Conservation (phyloP, 805 yeast genomes). For the Lipomyces sp. region DNA sequence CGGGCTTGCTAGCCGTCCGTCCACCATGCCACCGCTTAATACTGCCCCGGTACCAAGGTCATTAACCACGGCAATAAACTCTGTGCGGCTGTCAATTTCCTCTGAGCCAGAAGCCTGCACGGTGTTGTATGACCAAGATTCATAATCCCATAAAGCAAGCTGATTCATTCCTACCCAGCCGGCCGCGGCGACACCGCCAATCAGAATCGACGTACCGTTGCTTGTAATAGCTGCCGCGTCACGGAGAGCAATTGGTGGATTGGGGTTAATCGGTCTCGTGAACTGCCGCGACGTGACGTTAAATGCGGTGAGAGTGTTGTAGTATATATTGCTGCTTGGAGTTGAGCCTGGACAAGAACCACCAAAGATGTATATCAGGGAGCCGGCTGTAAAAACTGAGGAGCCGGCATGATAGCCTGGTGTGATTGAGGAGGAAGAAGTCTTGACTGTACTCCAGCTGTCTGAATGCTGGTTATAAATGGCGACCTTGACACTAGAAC, state of each 20-base stretch:
- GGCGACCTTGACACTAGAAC: slow-evolving; percentile 10
- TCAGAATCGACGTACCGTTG: slow-evolving; percentile 35
- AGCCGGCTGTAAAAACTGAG: slow-evolving; percentile 8
- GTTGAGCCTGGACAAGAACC: slow-evolving; percentile 18
- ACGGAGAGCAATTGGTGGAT: slow-evolving; percentile 33
- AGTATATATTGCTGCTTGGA: slow-evolving; percentile 1
- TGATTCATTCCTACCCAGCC: slow-evolving; percentile 77
- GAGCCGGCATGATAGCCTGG: slow-evolving; percentile 13
- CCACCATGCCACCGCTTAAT: slow-evolving; percentile 59
- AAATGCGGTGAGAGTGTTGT: slow-evolving; percentile 17
- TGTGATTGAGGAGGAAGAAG: background rate
- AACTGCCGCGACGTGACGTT: slow-evolving; percentile 4
- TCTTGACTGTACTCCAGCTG: slow-evolving; percentile 2
- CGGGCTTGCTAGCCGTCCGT: slow-evolving; percentile 44
- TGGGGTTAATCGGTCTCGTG: slow-evolving; percentile 13
- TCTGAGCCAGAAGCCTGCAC: slow-evolving; percentile 32
- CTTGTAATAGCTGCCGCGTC: slow-evolving; percentile 31
- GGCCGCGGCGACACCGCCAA: slow-evolving; percentile 61
- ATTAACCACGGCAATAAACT: slow-evolving; percentile 55
- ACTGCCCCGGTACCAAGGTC: slow-evolving; percentile 44
- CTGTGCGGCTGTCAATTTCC: slow-evolving; percentile 51
- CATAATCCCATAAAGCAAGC: slow-evolving; percentile 63
- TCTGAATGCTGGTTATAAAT: slow-evolving; percentile 2
- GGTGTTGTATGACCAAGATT: slow-evolving; percentile 60
- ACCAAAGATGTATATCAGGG: slow-evolving; percentile 22